phyloP scores from a whole-genome alignment of 2,329 filamentous ascomycete genomes.

The Fusarium tuaranense region DNA sequence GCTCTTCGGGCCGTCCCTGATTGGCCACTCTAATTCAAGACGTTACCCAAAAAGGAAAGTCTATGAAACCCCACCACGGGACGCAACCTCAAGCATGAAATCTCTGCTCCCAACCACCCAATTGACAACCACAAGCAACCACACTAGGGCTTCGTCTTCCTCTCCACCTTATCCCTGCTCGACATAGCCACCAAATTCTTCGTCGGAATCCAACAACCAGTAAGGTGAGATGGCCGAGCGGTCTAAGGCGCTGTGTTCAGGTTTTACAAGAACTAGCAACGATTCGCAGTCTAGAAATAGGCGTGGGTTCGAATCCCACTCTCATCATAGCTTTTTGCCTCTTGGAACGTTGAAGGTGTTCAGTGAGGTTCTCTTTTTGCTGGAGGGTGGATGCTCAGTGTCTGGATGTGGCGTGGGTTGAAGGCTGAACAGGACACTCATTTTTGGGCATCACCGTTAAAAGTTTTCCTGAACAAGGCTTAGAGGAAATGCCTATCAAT shows the following conservation, averaged over 20 bases:
- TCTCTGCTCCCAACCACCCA: neutral
- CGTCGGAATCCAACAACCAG: neutral
- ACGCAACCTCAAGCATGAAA: neutral
- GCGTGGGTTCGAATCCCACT: constrained; percentile 15
- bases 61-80: neutral
- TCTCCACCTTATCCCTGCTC: neutral
- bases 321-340: neutral
- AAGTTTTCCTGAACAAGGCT: rapidly evolving
- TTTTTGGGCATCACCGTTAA: neutral
- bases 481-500: no score
- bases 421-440: neutral
- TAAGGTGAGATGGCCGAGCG: constrained; percentile 12
- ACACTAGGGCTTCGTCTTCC: neutral
- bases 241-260: constrained; percentile 18
- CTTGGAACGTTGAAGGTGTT: neutral
- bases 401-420: neutral
- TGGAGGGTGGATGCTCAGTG: neutral
- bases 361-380: neutral
- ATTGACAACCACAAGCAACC: neutral
- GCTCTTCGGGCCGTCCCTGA: neutral
- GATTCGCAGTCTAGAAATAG: constrained; percentile 13
- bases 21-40: neutral
- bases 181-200: neutral
- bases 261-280: constrained; percentile 7
- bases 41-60: neutral